A percentile compares a stretch with the other conserved stretches of the same genome.
phyloP scores from a whole-genome alignment of 202 grass and related monocot species.

The Bolboschoenoplectus hybrid region DNA sequence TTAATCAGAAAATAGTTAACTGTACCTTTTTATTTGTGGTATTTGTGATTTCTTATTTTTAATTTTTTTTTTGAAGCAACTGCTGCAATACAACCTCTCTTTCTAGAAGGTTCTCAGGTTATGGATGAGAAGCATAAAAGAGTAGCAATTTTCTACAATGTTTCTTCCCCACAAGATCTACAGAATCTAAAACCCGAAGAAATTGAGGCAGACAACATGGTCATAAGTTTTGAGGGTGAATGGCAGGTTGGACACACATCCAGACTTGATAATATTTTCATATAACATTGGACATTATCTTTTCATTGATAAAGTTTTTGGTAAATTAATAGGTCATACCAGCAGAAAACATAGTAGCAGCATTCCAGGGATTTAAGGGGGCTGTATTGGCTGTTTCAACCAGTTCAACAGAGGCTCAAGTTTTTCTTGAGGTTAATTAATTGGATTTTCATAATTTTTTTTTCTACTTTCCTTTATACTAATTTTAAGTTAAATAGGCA shows the following conservation, averaged over 20 bases:
- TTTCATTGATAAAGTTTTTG: conserved; percentile 1
- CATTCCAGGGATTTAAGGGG: conserved; percentile 73
- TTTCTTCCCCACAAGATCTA: conserved; percentile 70
- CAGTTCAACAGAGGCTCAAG: conserved; percentile 79
- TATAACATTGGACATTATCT: conserved; percentile 30
- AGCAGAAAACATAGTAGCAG: conserved; percentile 93
- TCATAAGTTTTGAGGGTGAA: conserved; percentile 71
- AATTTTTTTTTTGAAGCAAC: conserved; percentile 53
- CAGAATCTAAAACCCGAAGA: conserved; percentile 65
- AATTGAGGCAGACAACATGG: conserved; percentile 49
- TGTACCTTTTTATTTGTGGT: neutral
- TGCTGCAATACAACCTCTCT: conserved; percentile 72
- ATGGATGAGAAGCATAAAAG: conserved; percentile 50
- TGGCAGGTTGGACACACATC: conserved; percentile 70
- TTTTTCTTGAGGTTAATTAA: conserved; percentile 86
- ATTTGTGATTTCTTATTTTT: conserved; percentile 17
- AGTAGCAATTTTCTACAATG: conserved; percentile 60
- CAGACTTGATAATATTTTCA: neutral
- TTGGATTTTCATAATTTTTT: neutral
- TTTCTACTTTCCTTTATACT: conserved; percentile 22
- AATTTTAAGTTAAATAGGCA: conserved; percentile 51
- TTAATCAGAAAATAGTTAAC: conserved; percentile 13
- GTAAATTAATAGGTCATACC: conserved; percentile 77
- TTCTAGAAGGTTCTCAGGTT: conserved; percentile 61
- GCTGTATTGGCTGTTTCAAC: conserved; percentile 77